Conservation (phyloP, 2,329 filamentous ascomycete species). For the Fusarium stilboides region DNA sequence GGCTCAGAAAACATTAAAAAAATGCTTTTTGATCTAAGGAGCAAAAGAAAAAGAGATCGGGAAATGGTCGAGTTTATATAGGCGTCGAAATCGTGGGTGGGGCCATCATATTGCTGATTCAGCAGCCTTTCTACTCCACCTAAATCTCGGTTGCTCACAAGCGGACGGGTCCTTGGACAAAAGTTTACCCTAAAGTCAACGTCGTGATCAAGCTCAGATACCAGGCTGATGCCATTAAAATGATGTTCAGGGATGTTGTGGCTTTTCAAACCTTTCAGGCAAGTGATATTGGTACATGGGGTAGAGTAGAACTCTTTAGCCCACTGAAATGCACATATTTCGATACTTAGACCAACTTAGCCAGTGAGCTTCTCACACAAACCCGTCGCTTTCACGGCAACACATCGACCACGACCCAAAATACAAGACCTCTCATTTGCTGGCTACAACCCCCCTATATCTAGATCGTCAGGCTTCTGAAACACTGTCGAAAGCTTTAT, state of each 20-base stretch:
- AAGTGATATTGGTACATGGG: too few species aligned
- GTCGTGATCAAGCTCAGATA: neutral
- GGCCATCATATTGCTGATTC: constrained; percentile 37
- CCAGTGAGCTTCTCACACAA: too few species aligned
- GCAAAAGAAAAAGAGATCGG: constrained; percentile 56
- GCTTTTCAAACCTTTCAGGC: neutral
- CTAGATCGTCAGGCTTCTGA: too few species aligned
- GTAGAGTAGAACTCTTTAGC: too few species aligned
- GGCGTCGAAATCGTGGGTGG: constrained; percentile 41
- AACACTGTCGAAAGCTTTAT: neutral
- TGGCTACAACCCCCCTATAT: too few species aligned
- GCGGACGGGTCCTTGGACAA: neutral
- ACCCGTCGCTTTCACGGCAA: too few species aligned
- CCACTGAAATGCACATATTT: too few species aligned
- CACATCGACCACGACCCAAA: too few species aligned
- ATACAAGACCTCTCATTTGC: too few species aligned
- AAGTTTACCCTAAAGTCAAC: constrained; percentile 3
- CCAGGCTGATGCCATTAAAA: neutral
- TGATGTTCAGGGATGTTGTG: neutral
- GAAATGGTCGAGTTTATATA: constrained; percentile 46
- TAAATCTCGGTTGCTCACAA: constrained; percentile 2
- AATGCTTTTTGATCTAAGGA: constrained; percentile 74
- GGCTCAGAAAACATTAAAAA: constrained; percentile 61
- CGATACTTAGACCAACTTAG: too few species aligned
- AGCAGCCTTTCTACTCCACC: constrained; percentile 18